Conservation (phyloP, 129 eudicot genomes). For the Logfia minima region DNA sequence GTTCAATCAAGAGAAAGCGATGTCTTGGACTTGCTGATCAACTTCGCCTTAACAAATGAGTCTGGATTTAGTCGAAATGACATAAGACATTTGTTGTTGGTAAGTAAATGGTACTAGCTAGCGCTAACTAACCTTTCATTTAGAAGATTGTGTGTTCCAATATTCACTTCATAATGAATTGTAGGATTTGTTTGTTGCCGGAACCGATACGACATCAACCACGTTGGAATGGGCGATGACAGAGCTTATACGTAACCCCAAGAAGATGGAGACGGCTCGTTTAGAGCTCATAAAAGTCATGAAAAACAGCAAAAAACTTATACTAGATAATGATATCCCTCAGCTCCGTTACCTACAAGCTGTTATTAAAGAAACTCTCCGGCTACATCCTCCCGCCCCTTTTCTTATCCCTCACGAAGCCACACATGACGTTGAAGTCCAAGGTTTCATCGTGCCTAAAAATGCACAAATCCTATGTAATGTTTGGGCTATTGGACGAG, state of each 20-base stretch:
- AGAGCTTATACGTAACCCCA: conserved; percentile 24
- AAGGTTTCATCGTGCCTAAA: conserved; percentile 36
- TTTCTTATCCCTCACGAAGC: conserved; percentile 32
- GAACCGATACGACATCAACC: conserved; percentile 37
- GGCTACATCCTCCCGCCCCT: conserved; percentile 41
- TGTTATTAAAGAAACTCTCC: conserved; percentile 36
- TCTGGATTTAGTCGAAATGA: not conserved
- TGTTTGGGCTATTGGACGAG: conserved; percentile 35
- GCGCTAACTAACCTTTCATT: not conserved
- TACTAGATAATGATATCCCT: conserved; percentile 38
- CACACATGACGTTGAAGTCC: conserved; percentile 22
- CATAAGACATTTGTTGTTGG: not conserved
- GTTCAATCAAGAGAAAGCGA: not conserved
- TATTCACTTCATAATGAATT: not conserved
- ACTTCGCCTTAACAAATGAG: not conserved
- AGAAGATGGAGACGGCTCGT: not conserved
- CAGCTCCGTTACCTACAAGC: conserved; percentile 35
- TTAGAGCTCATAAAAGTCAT: conserved; percentile 29
- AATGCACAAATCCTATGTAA: conserved; percentile 35
- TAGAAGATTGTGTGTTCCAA: not conserved
- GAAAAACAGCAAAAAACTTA: not conserved
- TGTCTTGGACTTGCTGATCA: not conserved
- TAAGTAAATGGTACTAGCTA: not conserved
- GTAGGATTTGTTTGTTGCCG: conserved; percentile 42
- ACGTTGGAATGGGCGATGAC: conserved; percentile 53